These are phyloP conservation scores for Vanderwaltozyma yarrowii DNA, from an alignment of 805 yeast genomes.

Conservation along the genomic window DNA sequence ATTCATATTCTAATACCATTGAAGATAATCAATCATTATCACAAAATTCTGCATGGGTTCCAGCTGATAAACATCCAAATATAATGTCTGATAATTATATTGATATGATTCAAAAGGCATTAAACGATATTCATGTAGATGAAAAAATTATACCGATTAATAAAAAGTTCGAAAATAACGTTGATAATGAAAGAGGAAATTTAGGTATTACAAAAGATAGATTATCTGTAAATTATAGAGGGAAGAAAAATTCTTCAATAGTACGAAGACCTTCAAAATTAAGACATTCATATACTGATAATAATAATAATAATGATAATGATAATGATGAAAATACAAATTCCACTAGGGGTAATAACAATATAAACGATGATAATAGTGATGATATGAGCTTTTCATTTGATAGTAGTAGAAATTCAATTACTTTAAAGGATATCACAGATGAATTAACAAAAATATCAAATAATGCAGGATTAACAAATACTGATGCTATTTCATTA, in stretches of 20 bases:
- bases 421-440: constrained; percentile 62
- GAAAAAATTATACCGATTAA: neutral
- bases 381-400: neutral
- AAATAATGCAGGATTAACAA: constrained; percentile 62
- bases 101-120: constrained; percentile 36
- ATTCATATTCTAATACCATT: no score
- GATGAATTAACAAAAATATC: constrained; percentile 63
- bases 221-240: constrained; percentile 18
- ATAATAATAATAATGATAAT: constrained; percentile 26
- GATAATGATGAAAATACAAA: constrained; percentile 24
- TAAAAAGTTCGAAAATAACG: neutral
- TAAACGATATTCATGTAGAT: neutral
- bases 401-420: constrained; percentile 16
- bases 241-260: constrained; percentile 12
- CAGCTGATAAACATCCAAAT: constrained; percentile 89
- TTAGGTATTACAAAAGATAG: constrained; percentile 17
- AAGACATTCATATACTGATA: constrained; percentile 25
- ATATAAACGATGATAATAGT: neutral
- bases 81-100: constrained; percentile 84
- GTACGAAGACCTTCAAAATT: constrained; percentile 28
- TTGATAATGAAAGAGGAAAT: constrained; percentile 6
- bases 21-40: constrained; percentile 20
- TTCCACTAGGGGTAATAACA: neutral
- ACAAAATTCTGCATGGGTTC: constrained; percentile 77
- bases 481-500: constrained; percentile 69